Conservation (phyloP, 371 early-diverging fungal species). For the Mucor velutinosus region DNA sequence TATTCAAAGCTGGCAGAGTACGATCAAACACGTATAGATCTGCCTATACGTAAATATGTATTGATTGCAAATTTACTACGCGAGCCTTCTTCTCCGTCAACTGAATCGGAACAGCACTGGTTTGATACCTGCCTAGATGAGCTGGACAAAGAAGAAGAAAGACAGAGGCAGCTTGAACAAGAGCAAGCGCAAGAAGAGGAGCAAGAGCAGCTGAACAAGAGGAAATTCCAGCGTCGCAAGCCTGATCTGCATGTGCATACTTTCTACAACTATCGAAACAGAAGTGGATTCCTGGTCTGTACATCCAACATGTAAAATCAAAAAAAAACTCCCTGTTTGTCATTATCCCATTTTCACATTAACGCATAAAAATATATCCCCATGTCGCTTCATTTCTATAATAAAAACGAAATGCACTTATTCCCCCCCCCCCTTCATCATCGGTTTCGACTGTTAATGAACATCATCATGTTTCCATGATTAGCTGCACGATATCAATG, state of each 20-base stretch:
- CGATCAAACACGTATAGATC: conserved; percentile 23
- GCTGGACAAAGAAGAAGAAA: conserved; percentile 6
- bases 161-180: background rate
- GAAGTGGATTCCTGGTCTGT: conserved; percentile 20
- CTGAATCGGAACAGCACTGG: conserved; percentile 22
- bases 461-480: background rate
- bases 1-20: conserved; percentile 25
- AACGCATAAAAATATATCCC: background rate
- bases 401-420: background rate
- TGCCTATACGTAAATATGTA: conserved; percentile 30
- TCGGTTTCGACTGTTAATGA: background rate
- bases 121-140: conserved; percentile 27
- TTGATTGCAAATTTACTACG: conserved; percentile 28
- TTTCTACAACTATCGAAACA: conserved; percentile 17
- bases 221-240: background rate
- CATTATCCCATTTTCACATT: background rate
- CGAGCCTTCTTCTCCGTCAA: background rate
- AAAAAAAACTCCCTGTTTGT: background rate
- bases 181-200: background rate
- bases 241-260: conserved; percentile 15
- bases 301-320: conserved; percentile 14
- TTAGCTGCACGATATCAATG: background rate
- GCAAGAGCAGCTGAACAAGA: background rate
- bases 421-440: background rate
- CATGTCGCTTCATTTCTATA: background rate